phyloP scores from a whole-genome alignment of 495 filamentous ascomycete species.

The Pseudotulostoma volvatum region DNA sequence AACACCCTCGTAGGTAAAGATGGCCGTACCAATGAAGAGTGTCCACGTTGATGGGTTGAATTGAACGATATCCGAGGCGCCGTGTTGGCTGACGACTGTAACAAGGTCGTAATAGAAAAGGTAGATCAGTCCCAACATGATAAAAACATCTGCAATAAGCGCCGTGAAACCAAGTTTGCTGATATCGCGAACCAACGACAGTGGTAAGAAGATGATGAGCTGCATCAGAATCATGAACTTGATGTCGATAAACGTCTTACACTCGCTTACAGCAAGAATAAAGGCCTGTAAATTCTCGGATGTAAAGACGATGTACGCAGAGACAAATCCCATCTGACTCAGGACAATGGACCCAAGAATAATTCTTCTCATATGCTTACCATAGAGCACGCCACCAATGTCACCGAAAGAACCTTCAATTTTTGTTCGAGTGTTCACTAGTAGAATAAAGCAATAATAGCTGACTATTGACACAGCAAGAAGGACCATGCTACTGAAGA shows the following conservation, averaged over 20 bases:
- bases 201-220: slow-evolving; percentile 79
- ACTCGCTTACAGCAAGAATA: slow-evolving; percentile 67
- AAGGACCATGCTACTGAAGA: slow-evolving; percentile 85
- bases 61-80: slow-evolving; percentile 62
- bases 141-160: slow-evolving; percentile 83
- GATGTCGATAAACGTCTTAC: slow-evolving; percentile 64
- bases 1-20: slow-evolving; percentile 97
- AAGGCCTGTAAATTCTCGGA: slow-evolving; percentile 92
- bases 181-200: slow-evolving; percentile 88
- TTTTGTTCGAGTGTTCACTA: slow-evolving; percentile 71
- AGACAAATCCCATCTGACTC: slow-evolving; percentile 87
- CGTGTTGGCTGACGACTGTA: slow-evolving; percentile 60
- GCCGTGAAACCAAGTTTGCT: slow-evolving; percentile 85
- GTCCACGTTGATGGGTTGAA: slow-evolving; percentile 90
- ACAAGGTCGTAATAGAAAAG: slow-evolving; percentile 90
- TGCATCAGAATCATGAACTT: slow-evolving; percentile 84
- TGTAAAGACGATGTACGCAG: slow-evolving; percentile 97
- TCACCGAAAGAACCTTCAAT: slow-evolving; percentile 88
- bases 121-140: slow-evolving; percentile 78
- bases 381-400: slow-evolving; percentile 84
- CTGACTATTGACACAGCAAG: slow-evolving; percentile 67
- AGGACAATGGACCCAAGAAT: slow-evolving; percentile 85
- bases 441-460: slow-evolving; percentile 90
- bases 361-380: slow-evolving; percentile 69
- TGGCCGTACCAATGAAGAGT: slow-evolving; percentile 92